Evolutionary conservation across 495 filamentous ascomycete species (phyloP).

Genomic region (Acidiella bohemica): DNA sequence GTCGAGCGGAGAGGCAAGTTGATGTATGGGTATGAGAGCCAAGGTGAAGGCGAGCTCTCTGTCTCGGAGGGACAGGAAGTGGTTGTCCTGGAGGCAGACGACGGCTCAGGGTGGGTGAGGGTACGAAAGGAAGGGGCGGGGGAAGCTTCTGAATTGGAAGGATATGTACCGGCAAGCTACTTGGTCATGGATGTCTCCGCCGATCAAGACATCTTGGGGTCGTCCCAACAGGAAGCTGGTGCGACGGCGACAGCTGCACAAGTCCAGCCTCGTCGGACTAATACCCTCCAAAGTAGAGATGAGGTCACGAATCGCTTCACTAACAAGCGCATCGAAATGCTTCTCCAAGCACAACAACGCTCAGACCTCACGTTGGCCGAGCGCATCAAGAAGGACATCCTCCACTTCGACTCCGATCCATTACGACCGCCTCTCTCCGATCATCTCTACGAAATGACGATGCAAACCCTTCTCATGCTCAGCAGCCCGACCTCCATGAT

Average conservation of each 20-base stretch:
- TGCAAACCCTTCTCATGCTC: constrained; percentile 39
- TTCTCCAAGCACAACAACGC: constrained; percentile 17
- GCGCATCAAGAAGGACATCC: constrained; percentile 12
- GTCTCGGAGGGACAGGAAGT: background rate
- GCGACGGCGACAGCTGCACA: background rate
- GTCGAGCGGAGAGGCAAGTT: background rate
- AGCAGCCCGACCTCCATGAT: constrained; percentile 36
- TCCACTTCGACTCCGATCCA: background rate
- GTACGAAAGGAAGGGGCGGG: background rate
- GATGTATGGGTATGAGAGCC: background rate
- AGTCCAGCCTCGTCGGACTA: too few species aligned
- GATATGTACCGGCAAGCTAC: constrained; percentile 2
- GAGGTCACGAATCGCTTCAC: constrained; percentile 6
- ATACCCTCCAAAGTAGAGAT: too few species aligned
- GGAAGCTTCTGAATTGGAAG: background rate
- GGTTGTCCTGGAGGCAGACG: background rate
- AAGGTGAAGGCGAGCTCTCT: background rate
- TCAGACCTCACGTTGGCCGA: constrained; percentile 7
- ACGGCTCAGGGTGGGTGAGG: constrained; percentile 1
- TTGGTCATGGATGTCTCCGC: background rate
- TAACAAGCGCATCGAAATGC: constrained; percentile 11
- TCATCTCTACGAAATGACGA: constrained; percentile 39
- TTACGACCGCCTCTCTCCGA: background rate
- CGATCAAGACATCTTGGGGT: too few species aligned
- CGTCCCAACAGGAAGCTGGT: too few species aligned